phyloP scores from a whole-genome alignment of 371 early-diverging fungal species.

The Mycotypha africana region DNA sequence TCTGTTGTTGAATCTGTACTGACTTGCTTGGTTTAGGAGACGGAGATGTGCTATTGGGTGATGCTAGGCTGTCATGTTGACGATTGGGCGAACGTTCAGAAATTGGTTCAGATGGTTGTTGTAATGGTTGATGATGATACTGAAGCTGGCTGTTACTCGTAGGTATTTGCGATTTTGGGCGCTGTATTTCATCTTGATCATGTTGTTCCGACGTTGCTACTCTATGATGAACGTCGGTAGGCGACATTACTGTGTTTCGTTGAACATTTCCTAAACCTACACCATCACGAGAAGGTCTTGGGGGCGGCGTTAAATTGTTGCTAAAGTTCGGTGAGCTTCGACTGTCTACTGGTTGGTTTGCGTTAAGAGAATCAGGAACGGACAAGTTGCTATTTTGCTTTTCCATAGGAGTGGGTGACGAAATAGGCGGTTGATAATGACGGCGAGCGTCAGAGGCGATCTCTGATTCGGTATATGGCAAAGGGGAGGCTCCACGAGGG shows the following conservation, averaged over 20 bases:
- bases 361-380: background rate
- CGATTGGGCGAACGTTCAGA: conserved; percentile 11
- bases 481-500: conserved; percentile 38
- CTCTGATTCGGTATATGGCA: conserved; percentile 26
- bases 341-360: conserved; percentile 8
- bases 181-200: background rate
- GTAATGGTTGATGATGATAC: background rate
- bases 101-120: background rate
- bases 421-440: conserved; percentile 10
- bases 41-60: too few species aligned
- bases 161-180: conserved; percentile 16
- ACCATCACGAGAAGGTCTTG: conserved; percentile 47
- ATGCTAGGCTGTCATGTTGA: background rate
- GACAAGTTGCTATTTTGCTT: background rate
- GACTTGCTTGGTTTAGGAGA: too few species aligned
- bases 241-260: conserved; percentile 20
- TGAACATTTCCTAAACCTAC: conserved; percentile 27
- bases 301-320: conserved; percentile 24
- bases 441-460: conserved; percentile 15
- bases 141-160: too few species aligned
- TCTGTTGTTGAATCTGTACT: background rate
- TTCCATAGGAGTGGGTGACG: conserved; percentile 1
- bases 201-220: background rate
- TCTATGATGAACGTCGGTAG: background rate
- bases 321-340: conserved; percentile 2